Evolutionary conservation across 2,329 filamentous ascomycete species (phyloP).

Genomic region (Ascochyta koolunga): DNA sequence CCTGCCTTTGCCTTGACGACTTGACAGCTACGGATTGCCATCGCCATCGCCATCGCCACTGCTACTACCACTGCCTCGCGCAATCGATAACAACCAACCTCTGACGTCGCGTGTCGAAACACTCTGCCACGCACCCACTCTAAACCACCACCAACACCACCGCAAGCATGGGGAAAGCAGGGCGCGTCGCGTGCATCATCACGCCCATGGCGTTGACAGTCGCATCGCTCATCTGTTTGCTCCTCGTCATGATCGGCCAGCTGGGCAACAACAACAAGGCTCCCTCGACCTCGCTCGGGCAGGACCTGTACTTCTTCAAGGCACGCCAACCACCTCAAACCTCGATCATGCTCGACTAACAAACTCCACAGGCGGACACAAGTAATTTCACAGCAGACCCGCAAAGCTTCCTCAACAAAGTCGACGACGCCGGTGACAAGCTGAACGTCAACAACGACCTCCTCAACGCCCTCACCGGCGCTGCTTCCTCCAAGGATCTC

Average conservation of each 20-base stretch:
- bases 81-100: slow-evolving; percentile 12
- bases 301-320: slow-evolving; percentile 62
- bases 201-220: slow-evolving; percentile 83
- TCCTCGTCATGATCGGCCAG: slow-evolving; percentile 64
- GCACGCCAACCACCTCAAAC: slow-evolving; percentile 61
- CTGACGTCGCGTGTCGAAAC: slow-evolving; percentile 12
- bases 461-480: slow-evolving; percentile 47
- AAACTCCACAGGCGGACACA: slow-evolving; percentile 39
- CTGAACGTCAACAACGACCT: slow-evolving; percentile 48
- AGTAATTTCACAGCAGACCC: slow-evolving; percentile 62
- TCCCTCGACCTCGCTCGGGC: slow-evolving; percentile 51
- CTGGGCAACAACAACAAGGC: slow-evolving; percentile 52
- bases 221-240: slow-evolving; percentile 72
- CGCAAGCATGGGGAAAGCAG: slow-evolving; percentile 70
- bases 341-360: slow-evolving; percentile 18
- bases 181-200: slow-evolving; percentile 84
- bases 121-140: slow-evolving; percentile 1
- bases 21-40: background rate
- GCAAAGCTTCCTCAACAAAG: slow-evolving; percentile 42
- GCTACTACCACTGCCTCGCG: no score
- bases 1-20: slow-evolving; percentile 5
- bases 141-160: slow-evolving; percentile 11
- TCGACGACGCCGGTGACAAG: slow-evolving; percentile 33
- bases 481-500: slow-evolving; percentile 56
- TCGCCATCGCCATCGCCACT: background rate